Percentiles rank a stretch among this genome's conserved stretches.
These are phyloP conservation scores for Hypericum perforatum DNA, from an alignment of 345 rosid genomes.

Conservation along the genomic window DNA sequence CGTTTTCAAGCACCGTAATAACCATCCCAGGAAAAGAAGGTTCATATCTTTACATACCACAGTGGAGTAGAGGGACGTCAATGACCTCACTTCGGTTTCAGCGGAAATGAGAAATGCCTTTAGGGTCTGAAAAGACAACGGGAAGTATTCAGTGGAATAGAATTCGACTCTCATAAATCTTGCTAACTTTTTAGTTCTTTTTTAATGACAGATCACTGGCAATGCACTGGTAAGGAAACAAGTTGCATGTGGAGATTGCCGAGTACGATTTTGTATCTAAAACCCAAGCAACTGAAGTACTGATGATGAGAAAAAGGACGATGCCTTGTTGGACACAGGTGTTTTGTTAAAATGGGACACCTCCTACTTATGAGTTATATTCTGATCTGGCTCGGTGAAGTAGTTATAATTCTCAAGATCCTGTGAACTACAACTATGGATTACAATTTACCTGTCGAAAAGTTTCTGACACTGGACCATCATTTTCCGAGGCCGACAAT, in stretches of 20 bases:
- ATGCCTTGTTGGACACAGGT: no score
- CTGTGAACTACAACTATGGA: neutral
- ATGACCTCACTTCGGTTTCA: conserved; percentile 21
- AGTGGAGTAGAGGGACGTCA: conserved; percentile 18
- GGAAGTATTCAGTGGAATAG: no score
- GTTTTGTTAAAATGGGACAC: no score
- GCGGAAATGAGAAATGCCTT: conserved; percentile 17
- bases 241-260: no score
- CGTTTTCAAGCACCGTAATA: neutral
- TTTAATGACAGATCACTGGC: no score
- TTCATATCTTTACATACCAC: conserved; percentile 20
- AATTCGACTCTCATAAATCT: no score
- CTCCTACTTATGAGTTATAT: no score
- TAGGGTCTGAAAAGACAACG: conserved; percentile 8
- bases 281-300: no score
- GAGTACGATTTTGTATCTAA: no score
- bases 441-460: conserved; percentile 12
- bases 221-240: no score
- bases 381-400: neutral
- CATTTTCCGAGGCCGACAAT: conserved; percentile 23
- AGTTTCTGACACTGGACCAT: conserved; percentile 18
- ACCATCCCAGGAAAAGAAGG: neutral
- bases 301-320: no score
- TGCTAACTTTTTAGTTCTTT: no score
- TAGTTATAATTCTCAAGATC: conserved; percentile 3